Base-by-base conservation (phyloP, 331 rosid genomes). In the Quercus lobata region DNA sequence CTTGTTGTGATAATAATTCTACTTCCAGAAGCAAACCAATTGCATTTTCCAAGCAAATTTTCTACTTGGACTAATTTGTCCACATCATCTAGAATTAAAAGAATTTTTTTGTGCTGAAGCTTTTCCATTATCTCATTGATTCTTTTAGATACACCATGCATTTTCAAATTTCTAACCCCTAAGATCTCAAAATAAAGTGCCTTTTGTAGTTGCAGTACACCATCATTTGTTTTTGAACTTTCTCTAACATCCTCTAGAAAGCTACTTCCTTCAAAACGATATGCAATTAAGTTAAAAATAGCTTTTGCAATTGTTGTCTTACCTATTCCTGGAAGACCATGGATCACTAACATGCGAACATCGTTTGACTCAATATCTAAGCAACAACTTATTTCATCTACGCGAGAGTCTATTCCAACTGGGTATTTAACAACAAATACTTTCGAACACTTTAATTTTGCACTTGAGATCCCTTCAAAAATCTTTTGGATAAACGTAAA, bases 1-100 rank as follows among this genome's bases (percentile, higher is more conserved):
- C 85, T 82, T 72, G 85, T 77, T 55, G 82, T 77, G 37, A 82
- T 72, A 2, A 82, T 41, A 14, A 81, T 53, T 53, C 29, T 78
- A 30, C 75, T 83, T 17, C 86, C 83, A 5, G 24, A 5, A 35
- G 78, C 78, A 83, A 79, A 83, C 81, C 78, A 79, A 60, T 70
- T 71, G 15, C 55, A 0, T 35, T 25, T 55, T 3, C 81, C 81
- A 0, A 74, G 81, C 15, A 82, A 52, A n/a, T 58, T 18, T 52
- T 72, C 34, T 77, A 37, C 1, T 72, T 75, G 12, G 15, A 55
- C 24, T 16, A 17, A 12, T 7, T 22, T 10, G 21, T 82, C 63
- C 14, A 77, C 65, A 15, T 77, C 75, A 46, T 82, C 85, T 25
- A 81, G 69, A 27, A 81, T 53, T 17, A 83, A 10, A 70, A 83